Conservation (phyloP, 2,329 filamentous ascomycete species). For the Microsporum canis region DNA sequence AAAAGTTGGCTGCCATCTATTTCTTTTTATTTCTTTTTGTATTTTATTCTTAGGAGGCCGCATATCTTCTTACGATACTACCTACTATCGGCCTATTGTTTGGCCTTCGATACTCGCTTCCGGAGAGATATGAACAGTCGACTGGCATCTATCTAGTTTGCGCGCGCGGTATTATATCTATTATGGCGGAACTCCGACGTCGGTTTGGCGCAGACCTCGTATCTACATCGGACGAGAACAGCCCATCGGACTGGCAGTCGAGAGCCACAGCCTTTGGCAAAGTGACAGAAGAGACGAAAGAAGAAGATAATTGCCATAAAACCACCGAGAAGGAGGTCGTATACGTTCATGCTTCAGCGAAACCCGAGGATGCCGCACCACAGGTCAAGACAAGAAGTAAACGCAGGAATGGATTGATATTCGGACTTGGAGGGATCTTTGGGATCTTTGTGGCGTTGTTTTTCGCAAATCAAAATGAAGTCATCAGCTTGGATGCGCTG, state of each 20-base stretch:
- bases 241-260: background rate
- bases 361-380: background rate
- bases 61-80: background rate
- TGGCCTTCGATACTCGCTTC: background rate
- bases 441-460: conserved; percentile 81
- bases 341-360: background rate
- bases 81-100: background rate
- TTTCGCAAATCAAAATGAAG: conserved; percentile 78
- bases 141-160: background rate
- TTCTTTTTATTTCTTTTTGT: background rate
- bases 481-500: conserved; percentile 70
- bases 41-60: background rate
- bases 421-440: conserved; percentile 77
- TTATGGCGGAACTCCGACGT: conserved; percentile 5
- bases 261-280: background rate
- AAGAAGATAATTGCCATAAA: background rate
- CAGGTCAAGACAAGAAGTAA: conserved; percentile 44
- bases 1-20: background rate
- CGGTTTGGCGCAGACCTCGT: conserved; percentile 1
- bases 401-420: conserved; percentile 68
- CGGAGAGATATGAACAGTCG: background rate
- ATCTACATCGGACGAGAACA: background rate
- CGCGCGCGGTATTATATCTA: background rate
- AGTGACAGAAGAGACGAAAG: background rate
- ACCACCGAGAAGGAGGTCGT: background rate